Conservation (phyloP, 2,329 filamentous ascomycete genomes). For the Colletotrichum magnum region DNA sequence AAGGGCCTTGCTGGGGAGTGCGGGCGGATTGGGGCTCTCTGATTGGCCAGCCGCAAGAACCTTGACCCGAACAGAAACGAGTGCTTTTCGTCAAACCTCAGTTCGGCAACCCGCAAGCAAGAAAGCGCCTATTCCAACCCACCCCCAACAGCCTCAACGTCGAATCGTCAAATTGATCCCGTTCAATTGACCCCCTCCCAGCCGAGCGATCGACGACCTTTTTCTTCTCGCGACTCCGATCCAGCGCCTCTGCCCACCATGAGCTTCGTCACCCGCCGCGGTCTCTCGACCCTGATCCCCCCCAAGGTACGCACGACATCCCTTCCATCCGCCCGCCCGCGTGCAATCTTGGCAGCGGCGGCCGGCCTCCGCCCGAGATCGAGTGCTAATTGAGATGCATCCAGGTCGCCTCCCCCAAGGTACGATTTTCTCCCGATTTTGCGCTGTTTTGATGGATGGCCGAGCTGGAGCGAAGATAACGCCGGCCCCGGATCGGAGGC, state of each 20-base stretch:
- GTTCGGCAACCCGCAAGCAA: conserved; percentile 41
- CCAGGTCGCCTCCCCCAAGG: conserved; percentile 86
- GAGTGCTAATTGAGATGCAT: conserved; percentile 25
- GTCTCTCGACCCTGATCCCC: conserved; percentile 97
- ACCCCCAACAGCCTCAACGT: conserved; percentile 35
- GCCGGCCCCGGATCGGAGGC: conserved; percentile 24
- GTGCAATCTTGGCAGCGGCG: neutral
- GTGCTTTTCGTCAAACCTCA: conserved; percentile 62
- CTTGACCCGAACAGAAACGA: conserved; percentile 59
- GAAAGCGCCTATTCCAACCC: conserved; percentile 26
- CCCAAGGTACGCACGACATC: conserved; percentile 83
- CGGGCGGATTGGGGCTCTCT: conserved; percentile 45
- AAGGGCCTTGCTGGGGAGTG: conserved; percentile 39
- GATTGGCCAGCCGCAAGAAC: conserved; percentile 61
- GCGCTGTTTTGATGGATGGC: conserved; percentile 27
- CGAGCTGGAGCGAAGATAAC: conserved; percentile 19
- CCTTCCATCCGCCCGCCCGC: conserved; percentile 35
- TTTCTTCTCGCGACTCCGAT: conserved; percentile 45
- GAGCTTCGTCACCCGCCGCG: conserved; percentile 92
- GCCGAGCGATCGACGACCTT: conserved; percentile 44
- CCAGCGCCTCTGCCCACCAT: conserved; percentile 70
- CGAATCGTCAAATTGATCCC: conserved; percentile 31
- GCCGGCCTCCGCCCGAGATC: neutral
- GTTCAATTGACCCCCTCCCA: conserved; percentile 38
- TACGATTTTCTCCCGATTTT: conserved; percentile 64